A percentile compares a stretch with the other conserved stretches of the same genome.
These are phyloP conservation scores for Abortiporus biennis DNA, from an alignment of 1,284 basidiomycete species.

Conservation along the genomic window DNA sequence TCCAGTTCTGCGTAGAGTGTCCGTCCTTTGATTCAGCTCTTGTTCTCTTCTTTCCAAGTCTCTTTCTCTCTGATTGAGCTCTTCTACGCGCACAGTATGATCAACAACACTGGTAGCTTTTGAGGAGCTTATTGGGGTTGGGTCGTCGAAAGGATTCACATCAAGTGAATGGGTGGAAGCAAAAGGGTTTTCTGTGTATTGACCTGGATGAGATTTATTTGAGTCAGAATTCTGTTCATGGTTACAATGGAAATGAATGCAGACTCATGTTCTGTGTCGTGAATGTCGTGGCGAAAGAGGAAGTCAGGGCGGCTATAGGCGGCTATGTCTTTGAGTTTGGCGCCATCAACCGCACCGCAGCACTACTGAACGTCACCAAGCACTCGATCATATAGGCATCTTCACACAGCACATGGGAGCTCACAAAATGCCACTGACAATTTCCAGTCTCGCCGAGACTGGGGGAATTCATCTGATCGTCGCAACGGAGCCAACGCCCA, in stretches of 20 bases:
- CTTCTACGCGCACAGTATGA: slow-evolving; percentile 42
- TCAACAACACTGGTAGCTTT: slow-evolving; percentile 26
- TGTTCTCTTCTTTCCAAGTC: slow-evolving; percentile 77
- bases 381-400: too few relatives aligned
- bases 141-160: slow-evolving; percentile 81
- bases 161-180: slow-evolving; percentile 79
- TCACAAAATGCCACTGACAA: too few relatives aligned
- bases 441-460: too few relatives aligned
- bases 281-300: too few relatives aligned
- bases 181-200: slow-evolving; percentile 66
- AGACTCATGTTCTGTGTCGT: slow-evolving; percentile 9
- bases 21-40: slow-evolving; percentile 60
- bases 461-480: too few relatives aligned
- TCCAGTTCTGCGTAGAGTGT: slow-evolving; percentile 74
- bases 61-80: slow-evolving; percentile 67
- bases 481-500: too few relatives aligned
- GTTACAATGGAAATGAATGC: background rate
- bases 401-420: too few relatives aligned
- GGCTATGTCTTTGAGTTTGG: too few relatives aligned
- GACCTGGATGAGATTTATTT: slow-evolving; percentile 22
- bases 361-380: too few relatives aligned
- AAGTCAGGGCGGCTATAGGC: too few relatives aligned
- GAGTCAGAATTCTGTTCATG: background rate
- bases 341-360: too few relatives aligned
- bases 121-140: slow-evolving; percentile 25